Conservation (phyloP, 1,284 basidiomycete species). For the Pisolithus thermaeus region DNA sequence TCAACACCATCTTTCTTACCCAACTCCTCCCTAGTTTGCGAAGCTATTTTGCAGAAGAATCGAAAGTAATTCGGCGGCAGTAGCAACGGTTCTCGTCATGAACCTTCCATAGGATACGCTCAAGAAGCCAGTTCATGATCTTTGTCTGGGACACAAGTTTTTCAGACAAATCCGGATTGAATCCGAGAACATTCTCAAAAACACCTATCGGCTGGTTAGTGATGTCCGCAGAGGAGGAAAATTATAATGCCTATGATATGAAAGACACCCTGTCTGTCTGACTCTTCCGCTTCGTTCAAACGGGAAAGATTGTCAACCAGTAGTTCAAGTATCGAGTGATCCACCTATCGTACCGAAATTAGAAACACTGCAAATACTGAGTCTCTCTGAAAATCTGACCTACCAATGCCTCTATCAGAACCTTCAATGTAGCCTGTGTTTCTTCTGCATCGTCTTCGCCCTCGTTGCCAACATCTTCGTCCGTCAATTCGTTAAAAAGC, state of each 20-base stretch:
- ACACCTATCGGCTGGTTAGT: conserved; percentile 53
- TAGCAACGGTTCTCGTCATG: conserved; percentile 87
- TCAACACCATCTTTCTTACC: conserved; percentile 79
- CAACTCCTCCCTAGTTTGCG: conserved; percentile 58
- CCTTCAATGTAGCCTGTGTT: conserved; percentile 66
- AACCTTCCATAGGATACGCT: conserved; percentile 65
- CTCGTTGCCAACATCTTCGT: conserved; percentile 89
- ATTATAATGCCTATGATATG: conserved; percentile 69
- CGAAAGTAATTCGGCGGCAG: conserved; percentile 81
- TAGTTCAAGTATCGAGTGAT: conserved; percentile 81
- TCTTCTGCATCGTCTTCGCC: conserved; percentile 65
- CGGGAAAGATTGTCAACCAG: conserved; percentile 85
- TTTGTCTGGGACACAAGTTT: conserved; percentile 69
- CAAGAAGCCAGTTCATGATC: conserved; percentile 76
- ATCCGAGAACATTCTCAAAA: conserved; percentile 89
- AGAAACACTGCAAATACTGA: neutral
- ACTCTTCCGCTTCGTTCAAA: conserved; percentile 80
- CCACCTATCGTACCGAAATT: conserved; percentile 44
- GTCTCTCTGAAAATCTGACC: conserved; percentile 25
- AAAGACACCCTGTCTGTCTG: conserved; percentile 86
- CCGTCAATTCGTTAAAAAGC: conserved; percentile 89
- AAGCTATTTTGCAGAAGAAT: conserved; percentile 79
- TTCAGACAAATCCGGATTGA: conserved; percentile 71
- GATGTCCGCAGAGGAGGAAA: neutral
- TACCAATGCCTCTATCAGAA: conserved; percentile 71